A percentile compares a stretch with the other conserved stretches of the same genome.
Evolutionary conservation across 495 filamentous ascomycete species (phyloP).

Genomic region (Patellaria atrata): DNA sequence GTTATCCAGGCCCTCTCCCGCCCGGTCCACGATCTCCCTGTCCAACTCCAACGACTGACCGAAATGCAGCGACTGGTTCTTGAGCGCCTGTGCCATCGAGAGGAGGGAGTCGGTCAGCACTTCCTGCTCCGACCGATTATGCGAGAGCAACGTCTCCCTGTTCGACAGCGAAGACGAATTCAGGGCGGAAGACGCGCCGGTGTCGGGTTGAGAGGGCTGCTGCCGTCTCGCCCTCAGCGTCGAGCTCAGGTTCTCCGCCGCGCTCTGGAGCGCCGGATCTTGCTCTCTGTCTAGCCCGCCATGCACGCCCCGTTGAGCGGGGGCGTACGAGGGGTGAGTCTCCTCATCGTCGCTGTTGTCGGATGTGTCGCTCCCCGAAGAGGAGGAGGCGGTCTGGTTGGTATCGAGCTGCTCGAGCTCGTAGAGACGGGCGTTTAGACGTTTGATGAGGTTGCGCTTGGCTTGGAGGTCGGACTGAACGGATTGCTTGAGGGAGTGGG

Average conservation of each 20-base stretch:
- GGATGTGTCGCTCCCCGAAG: slow-evolving; percentile 8
- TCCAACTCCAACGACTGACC: slow-evolving; percentile 56
- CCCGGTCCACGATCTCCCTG: slow-evolving; percentile 48
- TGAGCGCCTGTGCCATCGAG: slow-evolving; percentile 60
- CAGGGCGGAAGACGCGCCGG: slow-evolving; percentile 6
- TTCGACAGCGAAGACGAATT: slow-evolving; percentile 20
- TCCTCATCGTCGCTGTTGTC: slow-evolving; percentile 15
- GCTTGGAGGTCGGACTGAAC: slow-evolving; percentile 49
- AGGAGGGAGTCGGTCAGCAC: slow-evolving; percentile 69
- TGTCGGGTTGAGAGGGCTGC: no score
- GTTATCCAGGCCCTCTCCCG: slow-evolving; percentile 58
- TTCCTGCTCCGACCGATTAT: slow-evolving; percentile 69
- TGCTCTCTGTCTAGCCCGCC: slow-evolving; percentile 5
- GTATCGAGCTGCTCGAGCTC: slow-evolving; percentile 42
- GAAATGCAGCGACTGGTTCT: slow-evolving; percentile 57
- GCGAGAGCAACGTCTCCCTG: slow-evolving; percentile 55
- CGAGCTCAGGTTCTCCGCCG: slow-evolving; percentile 16
- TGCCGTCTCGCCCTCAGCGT: slow-evolving; percentile 23
- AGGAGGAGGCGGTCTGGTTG: slow-evolving; percentile 13
- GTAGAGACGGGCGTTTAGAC: slow-evolving; percentile 23
- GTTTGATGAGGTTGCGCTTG: slow-evolving; percentile 41
- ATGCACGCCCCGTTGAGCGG: slow-evolving; percentile 12
- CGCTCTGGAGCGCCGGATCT: slow-evolving; percentile 11
- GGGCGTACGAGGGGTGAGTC: slow-evolving; percentile 21
- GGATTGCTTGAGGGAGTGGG: slow-evolving; percentile 47